Percentiles rank a stretch among this genome's conserved stretches.
phyloP scores from a whole-genome alignment of 371 early-diverging fungal genomes.

The Saksenaea vasiformis region DNA sequence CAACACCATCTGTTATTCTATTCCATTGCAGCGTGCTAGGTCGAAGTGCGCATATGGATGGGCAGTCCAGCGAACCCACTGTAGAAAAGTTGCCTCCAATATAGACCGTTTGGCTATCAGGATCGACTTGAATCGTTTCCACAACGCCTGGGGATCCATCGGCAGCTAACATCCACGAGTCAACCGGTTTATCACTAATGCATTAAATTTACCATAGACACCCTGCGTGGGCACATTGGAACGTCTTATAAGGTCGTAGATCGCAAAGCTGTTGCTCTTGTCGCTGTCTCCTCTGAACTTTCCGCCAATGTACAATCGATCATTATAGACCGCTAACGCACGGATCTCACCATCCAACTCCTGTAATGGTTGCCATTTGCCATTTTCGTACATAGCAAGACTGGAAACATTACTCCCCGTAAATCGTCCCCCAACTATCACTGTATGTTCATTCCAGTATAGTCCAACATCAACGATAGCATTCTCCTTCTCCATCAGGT shows the following conservation, averaged over 20 bases:
- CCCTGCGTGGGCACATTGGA: slow-evolving; percentile 17
- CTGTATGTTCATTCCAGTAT: slow-evolving; percentile 28
- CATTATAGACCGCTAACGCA: slow-evolving; percentile 18
- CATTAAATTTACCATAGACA: slow-evolving; percentile 19
- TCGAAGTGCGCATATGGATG: slow-evolving; percentile 42
- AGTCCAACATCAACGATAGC: slow-evolving; percentile 27
- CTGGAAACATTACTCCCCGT: slow-evolving; percentile 15
- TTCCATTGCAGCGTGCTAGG: slow-evolving; percentile 36
- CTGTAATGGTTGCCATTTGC: slow-evolving; percentile 26
- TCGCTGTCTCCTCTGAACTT: slow-evolving; percentile 23
- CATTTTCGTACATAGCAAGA: slow-evolving; percentile 31
- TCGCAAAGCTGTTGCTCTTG: slow-evolving; percentile 28
- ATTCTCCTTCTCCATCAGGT: slow-evolving; percentile 9
- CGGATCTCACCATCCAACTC: slow-evolving; percentile 29
- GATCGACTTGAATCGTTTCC: slow-evolving; percentile 33
- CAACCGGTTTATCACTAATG: background rate
- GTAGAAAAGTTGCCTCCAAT: slow-evolving; percentile 57
- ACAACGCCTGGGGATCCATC: slow-evolving; percentile 33
- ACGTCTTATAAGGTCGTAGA: slow-evolving; percentile 25
- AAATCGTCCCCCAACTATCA: slow-evolving; percentile 40
- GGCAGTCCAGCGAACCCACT: slow-evolving; percentile 37
- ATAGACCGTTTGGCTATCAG: slow-evolving; percentile 40
- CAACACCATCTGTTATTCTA: slow-evolving; percentile 19
- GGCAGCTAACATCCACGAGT: background rate
- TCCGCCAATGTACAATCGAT: slow-evolving; percentile 36